Base-by-base conservation (phyloP, 208 protist genomes). In the Leishmania tarentolae region DNA sequence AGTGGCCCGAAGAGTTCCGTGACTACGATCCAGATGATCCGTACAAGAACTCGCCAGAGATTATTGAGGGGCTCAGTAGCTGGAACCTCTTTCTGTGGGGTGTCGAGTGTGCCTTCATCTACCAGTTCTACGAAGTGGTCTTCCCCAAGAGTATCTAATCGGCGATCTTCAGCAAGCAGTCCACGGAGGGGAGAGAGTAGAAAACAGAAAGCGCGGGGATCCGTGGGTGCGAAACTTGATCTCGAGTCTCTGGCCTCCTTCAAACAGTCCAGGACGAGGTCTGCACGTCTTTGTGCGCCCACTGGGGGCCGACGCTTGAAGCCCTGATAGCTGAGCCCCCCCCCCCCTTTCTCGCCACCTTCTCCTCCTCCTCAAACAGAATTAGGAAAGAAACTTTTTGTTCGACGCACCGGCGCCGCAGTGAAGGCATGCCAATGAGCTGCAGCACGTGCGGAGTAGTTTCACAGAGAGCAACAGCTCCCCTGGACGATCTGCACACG, bases 21-120 rank as follows among this genome's bases (percentile, higher is more conserved):
- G 90, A 98, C 85, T 97, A 92, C 87, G 95, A 98, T 77, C 94
- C 94, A 3, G 90, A 97, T 73, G 95, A 98, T 83, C 95, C 95
- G 40, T 98, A 98, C 90, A 98, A 98, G 86, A 96, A 97, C 76
- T 91, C 83, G 57, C 95, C 95, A 46, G 88, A 91, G 83, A 88
- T 96, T 56, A 93, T 97, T 75, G 93, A 98, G 79, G 91, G 93
- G 56, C 84, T 98, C 69, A 92, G 87, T 83, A 97, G 93, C 89
- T 97, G 93, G 92, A 94, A 94, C 78, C 89, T 97, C 42, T 95
- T 97, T 65, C 87, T 97, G 46, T 96, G 92, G 93, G 95, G 95
- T 65, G 87, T 94, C 50, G 93, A 98, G 87, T 84, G 73, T 68
- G 93, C 95, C 59, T 98, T 98, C 84, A 95, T 98, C 57, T 97